Conservation (phyloP, 139 green algal genomes). For the Chlamydomonas eustigma region DNA sequence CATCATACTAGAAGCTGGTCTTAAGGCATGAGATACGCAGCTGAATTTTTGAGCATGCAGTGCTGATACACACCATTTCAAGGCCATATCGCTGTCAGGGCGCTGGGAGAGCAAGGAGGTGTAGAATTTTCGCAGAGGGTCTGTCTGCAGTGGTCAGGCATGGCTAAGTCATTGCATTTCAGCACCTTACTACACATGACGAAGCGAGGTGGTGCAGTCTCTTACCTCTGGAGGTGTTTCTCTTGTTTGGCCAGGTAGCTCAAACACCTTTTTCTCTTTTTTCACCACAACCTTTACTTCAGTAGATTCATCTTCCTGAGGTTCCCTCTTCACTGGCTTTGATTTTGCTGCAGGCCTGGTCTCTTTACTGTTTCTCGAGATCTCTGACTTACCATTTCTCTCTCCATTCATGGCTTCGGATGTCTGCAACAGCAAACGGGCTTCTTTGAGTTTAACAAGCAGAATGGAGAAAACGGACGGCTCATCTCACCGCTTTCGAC, state of each 20-base stretch:
- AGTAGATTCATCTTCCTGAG: no score
- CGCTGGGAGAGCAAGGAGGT: constrained; percentile 61
- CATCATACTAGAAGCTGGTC: not conserved
- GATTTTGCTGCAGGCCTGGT: not conserved
- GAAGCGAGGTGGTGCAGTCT: no score
- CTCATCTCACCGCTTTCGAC: no score
- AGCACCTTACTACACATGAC: not conserved
- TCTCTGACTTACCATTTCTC: no score
- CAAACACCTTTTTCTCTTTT: constrained; percentile 60
- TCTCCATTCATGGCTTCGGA: no score
- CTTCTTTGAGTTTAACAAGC: no score
- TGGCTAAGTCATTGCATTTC: not conserved
- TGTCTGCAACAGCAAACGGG: no score
- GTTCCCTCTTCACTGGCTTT: not conserved
- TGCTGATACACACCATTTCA: constrained; percentile 49
- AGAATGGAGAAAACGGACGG: no score
- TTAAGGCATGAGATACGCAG: not conserved
- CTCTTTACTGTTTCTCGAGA: no score
- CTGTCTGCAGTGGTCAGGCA: constrained; percentile 37
- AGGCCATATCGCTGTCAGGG: constrained; percentile 70
- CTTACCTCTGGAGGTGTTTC: constrained; percentile 65
- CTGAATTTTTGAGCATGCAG: not conserved
- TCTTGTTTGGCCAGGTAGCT: constrained; percentile 73
- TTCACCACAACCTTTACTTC: no score
- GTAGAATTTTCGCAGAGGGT: constrained; percentile 78